A percentile compares a stretch with the other conserved stretches of the same genome.
Evolutionary conservation across 306 rosid species (phyloP).

Genomic region (Castanopsis chinensis): DNA sequence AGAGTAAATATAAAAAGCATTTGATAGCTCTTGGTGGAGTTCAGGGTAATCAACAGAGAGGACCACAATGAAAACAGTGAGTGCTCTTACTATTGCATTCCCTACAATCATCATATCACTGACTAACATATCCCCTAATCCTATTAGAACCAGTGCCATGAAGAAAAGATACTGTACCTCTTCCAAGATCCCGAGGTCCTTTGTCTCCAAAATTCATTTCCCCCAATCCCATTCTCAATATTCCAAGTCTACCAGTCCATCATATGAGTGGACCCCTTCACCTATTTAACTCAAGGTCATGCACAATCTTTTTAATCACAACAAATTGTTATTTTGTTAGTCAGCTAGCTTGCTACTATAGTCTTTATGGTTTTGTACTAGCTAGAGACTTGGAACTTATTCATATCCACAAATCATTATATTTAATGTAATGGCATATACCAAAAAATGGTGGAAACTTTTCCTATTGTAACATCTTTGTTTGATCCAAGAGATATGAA

Average conservation of each 20-base stretch:
- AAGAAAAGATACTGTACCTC: neutral
- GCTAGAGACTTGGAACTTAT: neutral
- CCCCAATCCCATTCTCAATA: too few species aligned
- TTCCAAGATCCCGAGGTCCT: neutral
- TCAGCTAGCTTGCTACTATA: too few species aligned
- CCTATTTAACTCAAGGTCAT: neutral
- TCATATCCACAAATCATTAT: neutral
- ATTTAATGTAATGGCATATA: neutral
- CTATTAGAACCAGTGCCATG: constrained; percentile 11
- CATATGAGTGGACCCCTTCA: neutral
- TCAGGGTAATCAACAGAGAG: constrained; percentile 2
- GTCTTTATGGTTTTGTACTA: too few species aligned
- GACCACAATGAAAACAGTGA: constrained; percentile 10
- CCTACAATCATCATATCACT: constrained; percentile 24
- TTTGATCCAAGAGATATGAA: constrained; percentile 29
- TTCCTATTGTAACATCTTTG: constrained; percentile 1
- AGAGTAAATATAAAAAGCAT: constrained; percentile 8
- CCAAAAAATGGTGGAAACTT: constrained; percentile 7
- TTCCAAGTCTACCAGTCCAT: too few species aligned
- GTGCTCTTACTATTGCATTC: constrained; percentile 10
- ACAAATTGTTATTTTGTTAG: neutral
- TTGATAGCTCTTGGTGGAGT: constrained; percentile 22
- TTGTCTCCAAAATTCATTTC: neutral
- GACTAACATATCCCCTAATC: constrained; percentile 11
- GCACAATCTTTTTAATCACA: neutral